phyloP scores from a whole-genome alignment of 345 rosid species.

The Acer yangbiense region DNA sequence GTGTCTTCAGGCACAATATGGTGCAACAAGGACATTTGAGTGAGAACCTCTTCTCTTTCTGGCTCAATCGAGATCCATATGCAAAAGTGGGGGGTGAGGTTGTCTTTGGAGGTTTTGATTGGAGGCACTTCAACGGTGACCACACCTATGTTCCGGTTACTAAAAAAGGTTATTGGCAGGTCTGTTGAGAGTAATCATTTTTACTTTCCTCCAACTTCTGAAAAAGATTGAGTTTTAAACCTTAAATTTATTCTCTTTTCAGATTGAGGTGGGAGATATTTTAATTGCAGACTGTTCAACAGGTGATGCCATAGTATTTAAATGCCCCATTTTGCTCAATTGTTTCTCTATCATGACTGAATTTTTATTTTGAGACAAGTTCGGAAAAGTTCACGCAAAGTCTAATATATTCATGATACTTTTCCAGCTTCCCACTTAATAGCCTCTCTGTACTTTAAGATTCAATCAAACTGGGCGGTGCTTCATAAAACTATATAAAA shows the following conservation, averaged over 20 bases:
- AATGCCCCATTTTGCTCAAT: background rate
- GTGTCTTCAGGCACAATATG: conserved; percentile 52
- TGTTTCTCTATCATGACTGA: background rate
- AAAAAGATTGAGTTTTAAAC: background rate
- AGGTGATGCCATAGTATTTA: conserved; percentile 30
- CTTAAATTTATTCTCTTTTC: conserved; percentile 20
- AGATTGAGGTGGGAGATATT: conserved; percentile 54
- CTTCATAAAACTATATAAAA: background rate
- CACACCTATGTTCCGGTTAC: conserved; percentile 52
- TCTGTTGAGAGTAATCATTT: conserved; percentile 12
- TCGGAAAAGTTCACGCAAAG: background rate
- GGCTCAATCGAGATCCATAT: conserved; percentile 49
- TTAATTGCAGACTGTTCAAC: conserved; percentile 44
- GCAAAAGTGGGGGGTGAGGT: conserved; percentile 46
- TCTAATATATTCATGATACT: conserved; percentile 2
- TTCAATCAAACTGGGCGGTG: background rate
- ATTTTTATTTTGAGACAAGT: background rate
- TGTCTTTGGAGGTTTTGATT: conserved; percentile 59
- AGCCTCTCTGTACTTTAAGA: background rate
- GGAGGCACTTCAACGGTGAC: conserved; percentile 53
- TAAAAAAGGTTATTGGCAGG: conserved; percentile 59
- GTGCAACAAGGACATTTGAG: conserved; percentile 46
- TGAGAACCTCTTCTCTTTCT: conserved; percentile 53
- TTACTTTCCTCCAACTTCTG: background rate
- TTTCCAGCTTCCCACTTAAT: background rate